Evolutionary conservation across 305 asterid species (phyloP), one percentile per base, ranked within the genome.

Genomic region (Solanum aculeatissimum): DNA sequence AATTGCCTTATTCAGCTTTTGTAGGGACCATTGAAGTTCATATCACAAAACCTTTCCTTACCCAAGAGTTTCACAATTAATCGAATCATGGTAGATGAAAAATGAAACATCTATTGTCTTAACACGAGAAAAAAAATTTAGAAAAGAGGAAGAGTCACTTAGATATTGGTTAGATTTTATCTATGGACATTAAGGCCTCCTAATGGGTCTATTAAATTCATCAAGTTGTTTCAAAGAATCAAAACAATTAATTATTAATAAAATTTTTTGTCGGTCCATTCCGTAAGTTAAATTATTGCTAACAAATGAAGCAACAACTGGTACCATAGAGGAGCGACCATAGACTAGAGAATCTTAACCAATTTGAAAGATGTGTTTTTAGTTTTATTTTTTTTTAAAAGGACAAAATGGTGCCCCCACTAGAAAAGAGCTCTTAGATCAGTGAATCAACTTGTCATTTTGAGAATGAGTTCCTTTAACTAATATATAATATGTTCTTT

Each of bases 201-300:
- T 23, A 60, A 60, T 4, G 23, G 0, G 4, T 60, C 23, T 23
- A 60, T 32, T 23, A 60, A 60, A 12, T 23, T 60, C 16, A 23
- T 8, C 23, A 32, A 60, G 9, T 5, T 60, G 11, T 60, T 60
- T 0, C 9, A 60, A 23, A 23, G 2, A 8, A 23, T 12, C 35
- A 3, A 23, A 42, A 60, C 18, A 23, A 5, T 14, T 13, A 2
- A 11, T 60, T 23, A 60, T 4, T 11, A 23, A 5, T 60, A 35
- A 32, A 60, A 23, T 23, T 60, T 0, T 18, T 21, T 11, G 32
- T 21, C 1, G 27, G 27, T 2, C n/a, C 16, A 2, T 32, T 29
- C n/a, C 0, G 1, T 23, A 12, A 60, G 68, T 9, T 12, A 60
- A 23, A 23, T 0, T 0, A 0, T 0, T 9, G 10, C 2, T 23